Evolutionary conservation across 345 rosid genomes (phyloP), one percentile per base, ranked within the genome.

Genomic region (Gynandropsis gynandra): DNA sequence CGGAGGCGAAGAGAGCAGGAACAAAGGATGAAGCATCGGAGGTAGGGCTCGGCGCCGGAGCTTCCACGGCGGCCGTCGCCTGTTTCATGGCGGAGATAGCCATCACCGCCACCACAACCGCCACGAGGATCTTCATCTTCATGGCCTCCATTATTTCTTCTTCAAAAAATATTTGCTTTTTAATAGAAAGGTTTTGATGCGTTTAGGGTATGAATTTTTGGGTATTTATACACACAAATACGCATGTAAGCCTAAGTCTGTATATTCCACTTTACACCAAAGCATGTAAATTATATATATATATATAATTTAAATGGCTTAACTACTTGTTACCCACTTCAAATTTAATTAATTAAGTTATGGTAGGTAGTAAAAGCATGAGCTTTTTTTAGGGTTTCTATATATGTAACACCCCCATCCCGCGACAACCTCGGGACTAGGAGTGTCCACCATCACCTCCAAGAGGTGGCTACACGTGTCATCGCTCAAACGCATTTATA

Each of bases 41-140:
- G 45, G 68, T 42, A 52, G 72, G 72, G 52, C 68, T 62, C 8
- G 68, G 72, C 8, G 72, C 64, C n/a, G 72, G 72, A 44, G 72
- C 68, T 7, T 62, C 64, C 46, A 52, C 61, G 19, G 41, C 50
- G 40, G 64, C 64, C 32, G 51, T 64, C 42, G 63, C 40, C 20
- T 51, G 64, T 8, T 66, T 41, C 52, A 68, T 50, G 10, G 56
- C 35, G 16, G 72, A 62, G 24, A 68, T 52, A 0, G 56, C 64
- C 10, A 62, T 12, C 51, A 57, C 34, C 0, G 68, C 72, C 43
- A 56, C 64, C 51, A 68, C 14, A 54, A 68, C 29, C 31, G 56
- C 68, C 47, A 68, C 35, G 24, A 52, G 56, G 46, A 68, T 46
- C 68, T 68, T 68, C 68, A 62, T 51, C 64, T 56, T 68, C 68